Percentiles rank a stretch among this genome's conserved stretches.
Conservation (phyloP, 805 yeast species). For the Lipomyces starkeyi region DNA sequence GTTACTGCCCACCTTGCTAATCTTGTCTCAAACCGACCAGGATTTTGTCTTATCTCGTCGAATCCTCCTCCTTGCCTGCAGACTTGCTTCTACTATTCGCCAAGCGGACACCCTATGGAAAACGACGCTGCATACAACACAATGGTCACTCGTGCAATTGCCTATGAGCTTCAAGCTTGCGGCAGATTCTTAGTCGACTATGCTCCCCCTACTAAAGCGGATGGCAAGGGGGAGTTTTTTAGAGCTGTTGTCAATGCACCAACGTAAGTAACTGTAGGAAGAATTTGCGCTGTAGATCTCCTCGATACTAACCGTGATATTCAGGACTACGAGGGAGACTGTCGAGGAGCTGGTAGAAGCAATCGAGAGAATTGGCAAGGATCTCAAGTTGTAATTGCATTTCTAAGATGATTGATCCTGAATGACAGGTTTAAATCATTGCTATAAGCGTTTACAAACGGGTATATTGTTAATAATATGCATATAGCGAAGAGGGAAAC, state of each 20-base stretch:
- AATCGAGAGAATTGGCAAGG: conserved; percentile 49
- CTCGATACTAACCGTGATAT: neutral
- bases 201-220: conserved; percentile 57
- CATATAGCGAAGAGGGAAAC: neutral
- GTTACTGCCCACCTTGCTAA: conserved; percentile 67
- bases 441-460: neutral
- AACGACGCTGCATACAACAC: conserved; percentile 51
- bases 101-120: conserved; percentile 48
- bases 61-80: conserved; percentile 78
- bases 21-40: conserved; percentile 48
- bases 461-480: neutral
- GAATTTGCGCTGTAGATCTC: neutral
- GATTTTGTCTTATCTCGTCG: conserved; percentile 62
- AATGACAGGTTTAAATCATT: neutral
- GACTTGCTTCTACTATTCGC: conserved; percentile 78
- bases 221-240: conserved; percentile 73
- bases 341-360: conserved; percentile 54
- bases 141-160: conserved; percentile 63
- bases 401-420: neutral
- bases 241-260: conserved; percentile 85
- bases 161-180: conserved; percentile 60
- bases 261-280: conserved; percentile 37
- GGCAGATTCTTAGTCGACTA: conserved; percentile 80
- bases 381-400: conserved; percentile 7
- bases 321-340: conserved; percentile 50